A percentile compares a stretch with the other conserved stretches of the same genome.
phyloP scores from a whole-genome alignment of 805 yeast genomes.

The Kuraishia piskuri region DNA sequence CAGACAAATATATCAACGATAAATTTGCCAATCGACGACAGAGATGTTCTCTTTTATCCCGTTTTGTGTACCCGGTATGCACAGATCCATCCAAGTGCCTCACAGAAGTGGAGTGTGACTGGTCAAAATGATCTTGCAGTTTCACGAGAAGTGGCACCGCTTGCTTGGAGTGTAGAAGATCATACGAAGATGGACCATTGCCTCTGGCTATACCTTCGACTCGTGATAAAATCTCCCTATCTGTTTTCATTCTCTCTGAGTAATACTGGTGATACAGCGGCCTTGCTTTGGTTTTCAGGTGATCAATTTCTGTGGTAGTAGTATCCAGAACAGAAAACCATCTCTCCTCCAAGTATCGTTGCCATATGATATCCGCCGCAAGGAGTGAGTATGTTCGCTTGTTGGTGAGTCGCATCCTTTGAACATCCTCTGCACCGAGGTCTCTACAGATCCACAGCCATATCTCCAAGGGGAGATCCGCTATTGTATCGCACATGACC shows the following conservation, averaged over 20 bases:
- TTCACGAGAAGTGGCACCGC: not conserved
- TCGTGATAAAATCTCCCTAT: not conserved
- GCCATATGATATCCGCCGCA: not conserved
- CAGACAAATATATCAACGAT: not conserved
- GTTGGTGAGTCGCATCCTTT: not conserved
- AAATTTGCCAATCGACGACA: not conserved
- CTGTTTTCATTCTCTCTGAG: not conserved
- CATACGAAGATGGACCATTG: not conserved
- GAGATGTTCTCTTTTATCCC: not conserved
- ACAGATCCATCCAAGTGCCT: not conserved
- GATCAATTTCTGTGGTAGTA: not conserved
- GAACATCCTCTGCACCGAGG: not conserved
- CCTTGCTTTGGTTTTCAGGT: not conserved
- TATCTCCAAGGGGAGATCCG: slow-evolving; percentile 2
- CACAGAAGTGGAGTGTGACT: not conserved
- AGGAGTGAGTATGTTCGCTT: not conserved
- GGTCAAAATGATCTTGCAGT: not conserved
- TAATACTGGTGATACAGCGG: not conserved
- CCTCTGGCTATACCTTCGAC: not conserved
- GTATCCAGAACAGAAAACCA: not conserved
- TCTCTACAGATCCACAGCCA: slow-evolving; percentile 1
- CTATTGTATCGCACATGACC: not conserved
- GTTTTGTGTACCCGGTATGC: not conserved
- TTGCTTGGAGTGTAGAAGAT: not conserved
- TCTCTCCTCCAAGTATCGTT: not conserved